A percentile compares a stretch with the other conserved stretches of the same genome.
These are phyloP conservation scores for Powellomyces hirtus DNA, from an alignment of 192 early-diverging fungal genomes.

Conservation along the genomic window DNA sequence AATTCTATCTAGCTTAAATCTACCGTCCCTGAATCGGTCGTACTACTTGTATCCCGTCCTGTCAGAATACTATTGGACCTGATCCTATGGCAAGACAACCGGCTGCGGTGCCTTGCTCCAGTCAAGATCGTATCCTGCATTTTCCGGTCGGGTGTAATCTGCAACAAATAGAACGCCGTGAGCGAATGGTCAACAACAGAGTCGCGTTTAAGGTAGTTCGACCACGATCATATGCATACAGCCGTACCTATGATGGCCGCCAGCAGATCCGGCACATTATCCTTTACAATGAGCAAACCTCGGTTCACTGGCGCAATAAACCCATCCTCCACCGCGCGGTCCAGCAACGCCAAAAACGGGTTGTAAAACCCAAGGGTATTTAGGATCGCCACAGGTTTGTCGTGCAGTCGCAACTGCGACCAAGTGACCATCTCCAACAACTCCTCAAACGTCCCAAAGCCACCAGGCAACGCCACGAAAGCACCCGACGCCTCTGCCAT, in stretches of 20 bases:
- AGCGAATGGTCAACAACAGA: too few relatives aligned
- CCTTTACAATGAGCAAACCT: conserved; percentile 55
- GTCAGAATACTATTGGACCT: too few relatives aligned
- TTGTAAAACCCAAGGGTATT: conserved; percentile 79
- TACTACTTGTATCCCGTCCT: too few relatives aligned
- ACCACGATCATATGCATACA: background rate
- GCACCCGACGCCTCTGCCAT: conserved; percentile 69
- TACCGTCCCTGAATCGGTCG: too few relatives aligned
- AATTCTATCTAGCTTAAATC: too few relatives aligned
- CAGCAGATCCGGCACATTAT: conserved; percentile 56
- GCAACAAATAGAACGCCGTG: too few relatives aligned
- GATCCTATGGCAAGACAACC: too few relatives aligned
- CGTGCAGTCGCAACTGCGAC: conserved; percentile 74
- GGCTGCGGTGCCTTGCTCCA: too few relatives aligned
- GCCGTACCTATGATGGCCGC: conserved; percentile 28
- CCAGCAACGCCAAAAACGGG: conserved; percentile 63
- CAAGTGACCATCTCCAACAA: conserved; percentile 79
- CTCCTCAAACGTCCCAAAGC: conserved; percentile 81
- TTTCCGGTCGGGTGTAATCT: too few relatives aligned
- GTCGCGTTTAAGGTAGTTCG: background rate
- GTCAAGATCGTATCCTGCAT: too few relatives aligned
- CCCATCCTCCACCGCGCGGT: conserved; percentile 57
- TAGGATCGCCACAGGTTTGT: conserved; percentile 76
- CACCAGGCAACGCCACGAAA: conserved; percentile 85
- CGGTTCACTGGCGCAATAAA: conserved; percentile 57